These are phyloP conservation scores for Jasminum sambac DNA, from an alignment of 257 asterid genomes.

Conservation along the genomic window DNA sequence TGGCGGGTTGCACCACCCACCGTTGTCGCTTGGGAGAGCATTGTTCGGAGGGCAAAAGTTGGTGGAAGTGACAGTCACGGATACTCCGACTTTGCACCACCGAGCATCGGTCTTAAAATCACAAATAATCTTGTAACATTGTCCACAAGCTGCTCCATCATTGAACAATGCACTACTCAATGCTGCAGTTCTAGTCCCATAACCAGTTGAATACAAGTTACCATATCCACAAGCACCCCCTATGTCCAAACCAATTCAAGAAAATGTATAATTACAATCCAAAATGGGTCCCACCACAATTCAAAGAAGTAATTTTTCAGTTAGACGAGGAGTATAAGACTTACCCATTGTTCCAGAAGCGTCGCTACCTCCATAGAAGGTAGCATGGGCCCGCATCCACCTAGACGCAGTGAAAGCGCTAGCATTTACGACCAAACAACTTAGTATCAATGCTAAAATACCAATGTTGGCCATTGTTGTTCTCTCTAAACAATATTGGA, in stretches of 20 bases:
- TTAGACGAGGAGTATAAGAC: background rate
- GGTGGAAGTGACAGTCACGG: conserved; percentile 42
- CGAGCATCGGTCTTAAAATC: conserved; percentile 25
- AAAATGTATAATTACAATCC: background rate
- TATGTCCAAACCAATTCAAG: background rate
- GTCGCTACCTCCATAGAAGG: conserved; percentile 70
- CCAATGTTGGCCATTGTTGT: conserved; percentile 33
- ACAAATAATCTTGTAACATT: conserved; percentile 42
- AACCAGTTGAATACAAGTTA: conserved; percentile 30
- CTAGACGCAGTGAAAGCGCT: conserved; percentile 45
- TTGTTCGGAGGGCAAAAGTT: conserved; percentile 45
- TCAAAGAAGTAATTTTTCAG: background rate
- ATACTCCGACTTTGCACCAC: conserved; percentile 37
- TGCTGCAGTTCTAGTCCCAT: conserved; percentile 39
- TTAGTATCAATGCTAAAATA: conserved; percentile 22
- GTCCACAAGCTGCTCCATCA: conserved; percentile 43
- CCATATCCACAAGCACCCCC: conserved; percentile 44
- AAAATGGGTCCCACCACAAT: too few species aligned
- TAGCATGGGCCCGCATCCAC: conserved; percentile 56
- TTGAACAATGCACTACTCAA: conserved; percentile 40
- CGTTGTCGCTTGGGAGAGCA: conserved; percentile 41
- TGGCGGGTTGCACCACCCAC: conserved; percentile 52
- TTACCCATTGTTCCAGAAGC: conserved; percentile 79
- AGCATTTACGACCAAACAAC: conserved; percentile 25
- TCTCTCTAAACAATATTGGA: background rate